These are phyloP conservation scores for Pichia kudriavzevii DNA, from an alignment of 1,139 yeast species.

Conservation along the genomic window DNA sequence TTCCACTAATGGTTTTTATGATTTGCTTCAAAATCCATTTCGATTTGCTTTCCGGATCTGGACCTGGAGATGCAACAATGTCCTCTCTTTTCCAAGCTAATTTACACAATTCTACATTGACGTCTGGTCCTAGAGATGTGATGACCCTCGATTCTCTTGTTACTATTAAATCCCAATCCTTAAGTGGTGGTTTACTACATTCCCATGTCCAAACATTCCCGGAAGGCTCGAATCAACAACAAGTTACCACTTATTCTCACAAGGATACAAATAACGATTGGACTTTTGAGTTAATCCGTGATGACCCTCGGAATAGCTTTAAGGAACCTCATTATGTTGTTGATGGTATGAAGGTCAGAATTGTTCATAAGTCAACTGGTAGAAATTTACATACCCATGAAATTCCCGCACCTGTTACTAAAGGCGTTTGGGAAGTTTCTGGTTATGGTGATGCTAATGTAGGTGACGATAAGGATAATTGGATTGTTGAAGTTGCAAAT, in stretches of 20 bases:
- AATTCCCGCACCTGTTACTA: constrained; percentile 72
- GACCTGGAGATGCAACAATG: constrained; percentile 97
- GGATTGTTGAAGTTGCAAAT: constrained; percentile 85
- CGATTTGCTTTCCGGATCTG: constrained; percentile 61
- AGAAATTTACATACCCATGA: constrained; percentile 88
- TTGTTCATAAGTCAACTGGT: constrained; percentile 75
- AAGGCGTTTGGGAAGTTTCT: constrained; percentile 74
- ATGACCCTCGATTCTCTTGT: constrained; percentile 69
- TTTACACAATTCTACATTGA: constrained; percentile 69
- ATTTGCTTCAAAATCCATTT: constrained; percentile 67
- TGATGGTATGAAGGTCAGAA: constrained; percentile 71
- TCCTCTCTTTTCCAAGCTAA: constrained; percentile 95
- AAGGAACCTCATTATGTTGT: constrained; percentile 48
- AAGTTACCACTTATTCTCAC: constrained; percentile 89
- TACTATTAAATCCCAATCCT: constrained; percentile 84
- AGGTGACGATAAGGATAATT: constrained; percentile 90
- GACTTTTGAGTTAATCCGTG: constrained; percentile 72
- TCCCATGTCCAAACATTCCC: constrained; percentile 93
- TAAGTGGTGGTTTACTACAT: constrained; percentile 87
- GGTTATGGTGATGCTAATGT: constrained; percentile 81
- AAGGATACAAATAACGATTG: constrained; percentile 90
- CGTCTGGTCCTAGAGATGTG: constrained; percentile 83
- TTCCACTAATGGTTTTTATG: constrained; percentile 58
- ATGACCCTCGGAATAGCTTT: constrained; percentile 46
- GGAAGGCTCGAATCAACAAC: constrained; percentile 94